Evolutionary conservation across 2,329 filamentous ascomycete species (phyloP).

Genomic region (Phaeomoniella chlamydospora): DNA sequence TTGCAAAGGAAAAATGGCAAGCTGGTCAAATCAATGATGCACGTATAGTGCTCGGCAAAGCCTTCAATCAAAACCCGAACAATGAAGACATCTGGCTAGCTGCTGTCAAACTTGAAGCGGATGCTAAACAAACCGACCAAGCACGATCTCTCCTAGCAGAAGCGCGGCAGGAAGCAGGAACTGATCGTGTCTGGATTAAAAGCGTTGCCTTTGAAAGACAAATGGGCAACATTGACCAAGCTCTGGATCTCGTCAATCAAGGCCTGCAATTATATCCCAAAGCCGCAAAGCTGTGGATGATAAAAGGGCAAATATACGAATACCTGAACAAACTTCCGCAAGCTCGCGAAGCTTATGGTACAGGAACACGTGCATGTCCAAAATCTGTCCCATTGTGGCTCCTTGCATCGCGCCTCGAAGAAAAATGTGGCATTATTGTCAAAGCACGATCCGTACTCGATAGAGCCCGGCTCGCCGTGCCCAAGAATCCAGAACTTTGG

Average conservation of each 20-base stretch:
- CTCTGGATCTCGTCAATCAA: slow-evolving; percentile 75
- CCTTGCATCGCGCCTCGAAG: slow-evolving; percentile 75
- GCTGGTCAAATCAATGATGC: slow-evolving; percentile 78
- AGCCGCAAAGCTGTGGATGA: slow-evolving; percentile 87
- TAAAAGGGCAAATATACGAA: slow-evolving; percentile 97
- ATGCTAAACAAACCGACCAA: slow-evolving; percentile 68
- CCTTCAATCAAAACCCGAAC: slow-evolving; percentile 89
- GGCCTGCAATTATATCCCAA: slow-evolving; percentile 68
- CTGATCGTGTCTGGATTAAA: slow-evolving; percentile 95
- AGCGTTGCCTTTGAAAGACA: slow-evolving; percentile 87
- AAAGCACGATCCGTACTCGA: slow-evolving; percentile 92
- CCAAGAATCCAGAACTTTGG: slow-evolving; percentile 75
- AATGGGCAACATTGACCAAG: slow-evolving; percentile 61
- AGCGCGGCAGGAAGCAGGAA: slow-evolving; percentile 77
- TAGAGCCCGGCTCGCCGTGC: slow-evolving; percentile 72
- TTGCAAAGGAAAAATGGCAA: slow-evolving; percentile 89
- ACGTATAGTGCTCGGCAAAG: slow-evolving; percentile 67
- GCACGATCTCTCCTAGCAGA: slow-evolving; percentile 69
- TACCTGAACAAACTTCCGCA: slow-evolving; percentile 62
- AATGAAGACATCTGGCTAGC: slow-evolving; percentile 98
- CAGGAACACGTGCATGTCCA: slow-evolving; percentile 75
- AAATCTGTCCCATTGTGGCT: slow-evolving; percentile 81
- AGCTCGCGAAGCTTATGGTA: slow-evolving; percentile 77
- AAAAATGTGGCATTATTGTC: slow-evolving; percentile 66
- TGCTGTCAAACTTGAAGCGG: slow-evolving; percentile 89